Evolutionary conservation across 108 stramenopile species (phyloP), one percentile per base, ranked within the genome.

Genomic region (Bacterosira constricta): DNA sequence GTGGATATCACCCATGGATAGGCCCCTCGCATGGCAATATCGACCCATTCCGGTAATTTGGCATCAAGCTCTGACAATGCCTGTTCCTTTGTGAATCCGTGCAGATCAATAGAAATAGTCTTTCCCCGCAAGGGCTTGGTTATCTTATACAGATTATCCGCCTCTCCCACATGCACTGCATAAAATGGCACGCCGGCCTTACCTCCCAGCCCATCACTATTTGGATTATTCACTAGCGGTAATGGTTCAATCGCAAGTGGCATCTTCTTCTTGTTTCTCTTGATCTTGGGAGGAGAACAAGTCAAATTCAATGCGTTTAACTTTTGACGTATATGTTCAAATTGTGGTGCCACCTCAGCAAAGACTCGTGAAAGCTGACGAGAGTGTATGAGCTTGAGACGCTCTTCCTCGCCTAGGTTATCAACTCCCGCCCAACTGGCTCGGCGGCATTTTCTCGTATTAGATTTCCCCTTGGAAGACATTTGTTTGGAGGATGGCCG

Each of bases 1-100:
- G 65, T 69, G n/a, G 69, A 69, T 13, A 71, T 45, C 0, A 79
- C 77, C 31, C 50, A 79, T 4, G 77, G 77, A 55, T 79, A 71
- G 17, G 53, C 44, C 13, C 77, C 77, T n/a, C 36, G 15, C 62
- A 71, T 70, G 29, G 77, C 77, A 9, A 39, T 50, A 47, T 60
- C 53, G 27, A 71, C 38, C 77, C 69, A 79, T 37, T 71, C 63
- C 3, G 69, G 69, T n/a, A 79, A 37, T 1, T 34, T 60, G 8
- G 63, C 49, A 61, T 71, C 63, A 8, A 79, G 64, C 27, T 60
- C 57, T 34, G 15, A 6, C 31, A 66, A 20, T 31, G 77, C 77
- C 27, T 79, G 44, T 1, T 65, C 69, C 30, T 13, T 25, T 6
- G 70, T 79, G 27, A 34, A 53, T 10, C 77, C 77, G 41, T 79